Evolutionary conservation across 768 basidiomycete genomes (phyloP), one percentile per base, ranked within the genome.

Genomic region (Xerocomus spinulosus): DNA sequence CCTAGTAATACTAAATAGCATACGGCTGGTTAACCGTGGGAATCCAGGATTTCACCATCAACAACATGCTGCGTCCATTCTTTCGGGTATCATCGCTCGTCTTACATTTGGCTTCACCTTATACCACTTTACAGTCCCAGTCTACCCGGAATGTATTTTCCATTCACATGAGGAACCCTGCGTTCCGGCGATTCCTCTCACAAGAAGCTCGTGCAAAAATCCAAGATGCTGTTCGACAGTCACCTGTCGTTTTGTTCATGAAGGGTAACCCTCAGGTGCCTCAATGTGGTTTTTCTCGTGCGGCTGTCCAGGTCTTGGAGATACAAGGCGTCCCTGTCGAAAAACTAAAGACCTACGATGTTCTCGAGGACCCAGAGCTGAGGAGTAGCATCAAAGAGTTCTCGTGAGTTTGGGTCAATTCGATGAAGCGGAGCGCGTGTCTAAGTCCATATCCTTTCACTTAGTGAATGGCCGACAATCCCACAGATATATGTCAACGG

Each of bases 391-490:
- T 98, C 65, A 98, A 99, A 70, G 93, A 97, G 67, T 98, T 91
- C 66, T 94, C 92, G 94, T 97, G 57, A 62, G 92, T 82, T n/a
- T 4, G 28, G 20, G 34, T n/a, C 30, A 30, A 29, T 38, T 6
- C n/a, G 0, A 18, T 26, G 10, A 5, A 15, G 15, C 12, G 2
- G 25, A 17, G 33, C 15, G 1, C 3, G 21, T 32, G 14, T 29
- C 37, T 29, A 18, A 37, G 4, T 23, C n/a, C 20, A 48, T 15
- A 18, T 9, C 30, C 13, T 12, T 23, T 13, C 40, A 6, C 29
- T 14, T 58, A 98, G 94, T 20, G 90, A 96, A 54, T 99, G 95
- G 95, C 95, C 95, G 13, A 99, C 95, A 17, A 84, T 99, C 54
- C 95, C 95, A 10, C 95, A 99, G 65, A 67, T 99, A 12, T 99